Percentiles rank a stretch among this genome's conserved stretches.
Evolutionary conservation across 208 protist species (phyloP).

Genomic region (Wallacemonas sp.): DNA sequence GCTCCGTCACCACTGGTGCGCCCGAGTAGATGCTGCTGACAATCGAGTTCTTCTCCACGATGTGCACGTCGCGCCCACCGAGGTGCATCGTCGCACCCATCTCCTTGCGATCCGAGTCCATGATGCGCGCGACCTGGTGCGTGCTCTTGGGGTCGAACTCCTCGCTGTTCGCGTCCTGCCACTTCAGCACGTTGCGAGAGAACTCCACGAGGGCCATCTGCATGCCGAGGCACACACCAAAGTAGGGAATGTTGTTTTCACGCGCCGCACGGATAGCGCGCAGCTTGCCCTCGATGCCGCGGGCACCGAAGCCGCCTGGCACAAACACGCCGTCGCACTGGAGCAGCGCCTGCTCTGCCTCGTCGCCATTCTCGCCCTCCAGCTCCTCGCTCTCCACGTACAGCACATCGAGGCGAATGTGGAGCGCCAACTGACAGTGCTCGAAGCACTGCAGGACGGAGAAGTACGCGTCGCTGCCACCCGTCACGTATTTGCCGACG

Average conservation of each 20-base stretch:
- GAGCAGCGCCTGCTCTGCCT: slow-evolving; percentile 68
- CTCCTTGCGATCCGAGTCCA: slow-evolving; percentile 92
- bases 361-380: slow-evolving; percentile 59
- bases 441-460: slow-evolving; percentile 97
- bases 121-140: slow-evolving; percentile 97
- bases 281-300: slow-evolving; percentile 98
- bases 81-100: slow-evolving; percentile 99
- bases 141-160: slow-evolving; percentile 91
- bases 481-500: slow-evolving; percentile 98
- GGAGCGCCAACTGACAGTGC: slow-evolving; percentile 91
- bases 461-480: slow-evolving; percentile 96
- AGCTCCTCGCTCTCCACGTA: slow-evolving; percentile 93
- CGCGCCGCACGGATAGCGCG: slow-evolving; percentile 94
- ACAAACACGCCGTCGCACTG: slow-evolving; percentile 96
- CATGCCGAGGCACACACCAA: slow-evolving; percentile 99
- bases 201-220: slow-evolving; percentile 97
- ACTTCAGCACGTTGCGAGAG: slow-evolving; percentile 93
- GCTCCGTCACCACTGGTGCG: slow-evolving; percentile 86
- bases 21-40: slow-evolving; percentile 87
- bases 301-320: slow-evolving; percentile 98
- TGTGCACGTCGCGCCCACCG: slow-evolving; percentile 89
- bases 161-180: slow-evolving; percentile 91
- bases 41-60: slow-evolving; percentile 57
- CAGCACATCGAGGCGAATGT: slow-evolving; percentile 93
- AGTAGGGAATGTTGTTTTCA: slow-evolving; percentile 94